Evolutionary conservation across 2,329 filamentous ascomycete species (phyloP).

Genomic region (Penicillium sp.): DNA sequence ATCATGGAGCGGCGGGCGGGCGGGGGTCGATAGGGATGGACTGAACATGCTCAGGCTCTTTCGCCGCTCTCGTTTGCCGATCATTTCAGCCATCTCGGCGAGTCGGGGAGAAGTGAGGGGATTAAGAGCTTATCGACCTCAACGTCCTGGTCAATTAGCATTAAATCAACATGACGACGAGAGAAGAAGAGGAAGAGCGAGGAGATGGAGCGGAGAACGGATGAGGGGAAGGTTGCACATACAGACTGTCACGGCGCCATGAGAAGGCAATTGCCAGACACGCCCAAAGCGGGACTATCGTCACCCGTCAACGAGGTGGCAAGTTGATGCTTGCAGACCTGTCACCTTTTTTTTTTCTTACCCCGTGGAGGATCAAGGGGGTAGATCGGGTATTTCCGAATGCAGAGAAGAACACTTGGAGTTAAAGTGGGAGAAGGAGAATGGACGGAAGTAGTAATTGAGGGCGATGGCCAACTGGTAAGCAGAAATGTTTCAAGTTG

Average conservation of each 20-base stretch:
- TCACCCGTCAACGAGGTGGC: background rate
- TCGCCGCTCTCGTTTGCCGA: constrained; percentile 37
- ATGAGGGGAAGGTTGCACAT: constrained; percentile 28
- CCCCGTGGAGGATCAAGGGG: no score
- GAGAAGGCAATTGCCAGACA: constrained; percentile 26
- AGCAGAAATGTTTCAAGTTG: no score
- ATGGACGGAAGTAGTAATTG: no score
- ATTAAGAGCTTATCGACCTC: constrained; percentile 26
- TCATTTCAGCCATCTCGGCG: constrained; percentile 34
- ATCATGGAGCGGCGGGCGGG: constrained; percentile 30
- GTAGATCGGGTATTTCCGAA: background rate
- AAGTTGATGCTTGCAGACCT: constrained; percentile 1
- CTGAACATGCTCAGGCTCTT: constrained; percentile 39
- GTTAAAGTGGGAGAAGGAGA: no score
- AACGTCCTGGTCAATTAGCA: constrained; percentile 21
- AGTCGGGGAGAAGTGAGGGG: constrained; percentile 12
- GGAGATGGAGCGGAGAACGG: constrained; percentile 20
- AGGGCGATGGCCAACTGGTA: no score
- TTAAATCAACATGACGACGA: background rate
- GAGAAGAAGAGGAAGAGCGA: constrained; percentile 2
- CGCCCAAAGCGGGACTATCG: constrained; percentile 6
- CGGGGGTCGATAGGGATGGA: constrained; percentile 25
- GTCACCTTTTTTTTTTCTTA: constrained; percentile 11
- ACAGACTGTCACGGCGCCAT: constrained; percentile 36
- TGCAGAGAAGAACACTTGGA: no score